Evolutionary conservation across 2,329 filamentous ascomycete species (phyloP).

Genomic region (Emergomyces orientalis): DNA sequence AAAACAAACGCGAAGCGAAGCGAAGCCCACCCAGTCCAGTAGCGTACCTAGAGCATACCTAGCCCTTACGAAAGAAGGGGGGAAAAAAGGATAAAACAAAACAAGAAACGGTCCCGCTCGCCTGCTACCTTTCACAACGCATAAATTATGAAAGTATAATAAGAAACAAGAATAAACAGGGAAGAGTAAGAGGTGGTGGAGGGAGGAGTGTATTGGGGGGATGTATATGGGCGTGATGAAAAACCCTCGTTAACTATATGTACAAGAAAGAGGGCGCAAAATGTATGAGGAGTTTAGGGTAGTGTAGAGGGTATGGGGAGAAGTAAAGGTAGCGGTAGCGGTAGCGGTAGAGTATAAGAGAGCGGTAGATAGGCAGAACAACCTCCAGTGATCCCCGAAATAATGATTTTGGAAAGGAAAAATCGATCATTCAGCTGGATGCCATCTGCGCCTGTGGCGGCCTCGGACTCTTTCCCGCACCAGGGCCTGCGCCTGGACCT

Average conservation of each 20-base stretch:
- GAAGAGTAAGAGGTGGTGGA: neutral
- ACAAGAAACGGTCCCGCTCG: neutral
- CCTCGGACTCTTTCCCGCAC: constrained; percentile 34
- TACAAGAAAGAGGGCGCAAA: neutral
- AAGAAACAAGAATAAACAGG: neutral
- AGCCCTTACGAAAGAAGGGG: neutral
- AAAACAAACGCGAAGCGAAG: neutral
- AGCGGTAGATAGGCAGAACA: neutral
- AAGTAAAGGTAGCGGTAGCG: neutral
- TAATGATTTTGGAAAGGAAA: neutral
- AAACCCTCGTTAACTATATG: neutral
- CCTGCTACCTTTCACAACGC: neutral
- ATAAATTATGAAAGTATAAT: constrained; percentile 1
- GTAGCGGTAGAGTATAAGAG: neutral
- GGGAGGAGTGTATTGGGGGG: neutral
- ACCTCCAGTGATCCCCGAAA: neutral
- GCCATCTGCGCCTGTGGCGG: constrained; percentile 35
- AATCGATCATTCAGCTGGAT: constrained; percentile 20
- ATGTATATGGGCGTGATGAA: neutral
- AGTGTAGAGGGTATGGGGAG: neutral
- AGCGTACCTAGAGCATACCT: neutral
- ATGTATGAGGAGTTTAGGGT: neutral
- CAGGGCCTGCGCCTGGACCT: neutral
- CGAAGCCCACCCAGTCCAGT: neutral
- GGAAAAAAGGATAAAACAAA: neutral